Evolutionary conservation across 2,329 filamentous ascomycete species (phyloP), one percentile per base, ranked within the genome.

Genomic region (Trematosphaeria pertusa): DNA sequence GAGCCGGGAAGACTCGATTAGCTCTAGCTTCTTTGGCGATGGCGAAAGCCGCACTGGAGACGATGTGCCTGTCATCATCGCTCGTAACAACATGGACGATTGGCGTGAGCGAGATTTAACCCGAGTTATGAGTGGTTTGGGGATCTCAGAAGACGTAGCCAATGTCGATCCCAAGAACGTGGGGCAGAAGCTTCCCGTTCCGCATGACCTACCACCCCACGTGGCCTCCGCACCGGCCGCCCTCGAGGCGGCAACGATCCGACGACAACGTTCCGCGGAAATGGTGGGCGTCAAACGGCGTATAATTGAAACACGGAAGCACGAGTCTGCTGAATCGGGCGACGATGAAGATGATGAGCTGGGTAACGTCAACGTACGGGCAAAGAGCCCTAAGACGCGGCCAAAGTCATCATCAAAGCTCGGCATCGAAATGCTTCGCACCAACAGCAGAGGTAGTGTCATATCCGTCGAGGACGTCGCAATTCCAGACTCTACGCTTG

Each of bases 351-450:
- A 97, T 56, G 92, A 97, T 49, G 93, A 96, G 64, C 80, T 95
- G 4, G 91, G 89, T 6, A 78, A 80, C 58, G 65, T 75, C 12
- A 77, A 75, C 60, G 71, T 72, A 48, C 78, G 75, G 51, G 73
- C 72, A 50, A 77, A 74, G 73, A 87, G 71, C 70, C 80, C 61
- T 77, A 73, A 71, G 48, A 64, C 72, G 12, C 65, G 72, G n/a
- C 65, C 72, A 11, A 76, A 76, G 41, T 72, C 74, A 2, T 71
- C 71, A 43, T 96, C 91, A 0, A 97, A 96, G 71, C 82, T 97
- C 2, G 91, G 91, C 1, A 94, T 91, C 38, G 93, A 97, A 71
- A 97, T 97, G 93, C 93, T 97, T 90, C 86, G 93, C 37, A 95
- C 93, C 15, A 96, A 96, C 70, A 96, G 91, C 65, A 88, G 93